phyloP scores from a whole-genome alignment of 331 rosid genomes.

The Acacia concinna region DNA sequence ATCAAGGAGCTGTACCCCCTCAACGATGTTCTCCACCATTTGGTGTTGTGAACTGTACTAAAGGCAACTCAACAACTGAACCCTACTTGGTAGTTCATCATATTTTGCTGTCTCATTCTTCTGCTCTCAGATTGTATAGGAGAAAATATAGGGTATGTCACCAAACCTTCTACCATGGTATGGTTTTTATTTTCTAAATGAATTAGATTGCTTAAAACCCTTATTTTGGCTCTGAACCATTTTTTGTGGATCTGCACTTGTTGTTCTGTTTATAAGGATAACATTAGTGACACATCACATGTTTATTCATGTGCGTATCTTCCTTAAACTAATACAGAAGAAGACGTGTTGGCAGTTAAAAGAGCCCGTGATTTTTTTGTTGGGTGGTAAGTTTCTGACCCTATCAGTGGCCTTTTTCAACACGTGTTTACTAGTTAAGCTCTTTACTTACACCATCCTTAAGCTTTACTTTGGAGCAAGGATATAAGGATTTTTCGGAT shows the following conservation, averaged over 20 bases:
- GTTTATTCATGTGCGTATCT: constrained; percentile 22
- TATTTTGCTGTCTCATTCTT: constrained; percentile 47
- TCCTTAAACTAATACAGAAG: constrained; percentile 48
- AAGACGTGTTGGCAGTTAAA: constrained; percentile 52
- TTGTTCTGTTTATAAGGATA: not conserved
- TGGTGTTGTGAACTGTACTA: constrained; percentile 27
- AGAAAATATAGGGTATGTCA: constrained; percentile 39
- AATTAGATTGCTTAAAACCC: not conserved
- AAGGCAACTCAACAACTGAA: constrained; percentile 56
- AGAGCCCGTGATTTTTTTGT: constrained; percentile 47
- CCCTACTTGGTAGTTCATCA: constrained; percentile 52
- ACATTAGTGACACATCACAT: not conserved
- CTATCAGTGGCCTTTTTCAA: not conserved
- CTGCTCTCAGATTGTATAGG: constrained; percentile 40
- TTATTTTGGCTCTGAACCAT: not conserved
- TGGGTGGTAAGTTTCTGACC: constrained; percentile 52
- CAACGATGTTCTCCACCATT: constrained; percentile 57
- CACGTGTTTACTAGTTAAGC: not conserved
- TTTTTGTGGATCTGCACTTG: not conserved
- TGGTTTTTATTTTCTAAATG: not conserved
- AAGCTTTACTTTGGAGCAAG: not conserved
- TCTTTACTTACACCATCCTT: not conserved
- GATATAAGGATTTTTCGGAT: not conserved
- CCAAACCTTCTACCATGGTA: not conserved
- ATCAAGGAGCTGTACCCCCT: constrained; percentile 43